phyloP scores from a whole-genome alignment of 2,329 filamentous ascomycete genomes.

The Colletotrichum liriopes region DNA sequence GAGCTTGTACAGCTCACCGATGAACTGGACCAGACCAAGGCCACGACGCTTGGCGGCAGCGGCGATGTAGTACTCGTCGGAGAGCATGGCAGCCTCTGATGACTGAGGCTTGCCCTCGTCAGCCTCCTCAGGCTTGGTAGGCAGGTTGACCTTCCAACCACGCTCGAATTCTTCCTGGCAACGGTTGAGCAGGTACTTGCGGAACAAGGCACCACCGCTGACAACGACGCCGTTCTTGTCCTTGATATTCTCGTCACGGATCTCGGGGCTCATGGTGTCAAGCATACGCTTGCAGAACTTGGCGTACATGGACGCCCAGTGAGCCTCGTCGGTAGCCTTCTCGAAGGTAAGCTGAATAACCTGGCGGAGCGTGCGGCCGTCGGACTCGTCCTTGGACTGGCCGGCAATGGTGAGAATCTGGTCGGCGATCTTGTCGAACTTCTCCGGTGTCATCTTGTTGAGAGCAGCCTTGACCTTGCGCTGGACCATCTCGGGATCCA shows the following conservation, averaged over 20 bases:
- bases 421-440: conserved; percentile 95
- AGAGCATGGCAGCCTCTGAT: conserved; percentile 85
- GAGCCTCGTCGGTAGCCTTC: conserved; percentile 97
- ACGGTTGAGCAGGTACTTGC: conserved; percentile 97
- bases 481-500: conserved; percentile 95
- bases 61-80: conserved; percentile 95
- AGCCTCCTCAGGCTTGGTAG: conserved; percentile 80
- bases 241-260: conserved; percentile 94
- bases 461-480: conserved; percentile 98
- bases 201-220: conserved; percentile 93
- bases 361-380: conserved; percentile 94
- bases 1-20: conserved; percentile 98
- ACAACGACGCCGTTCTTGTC: conserved; percentile 93
- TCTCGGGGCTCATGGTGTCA: conserved; percentile 93
- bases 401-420: conserved; percentile 93
- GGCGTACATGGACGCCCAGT: conserved; percentile 99
- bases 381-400: conserved; percentile 95
- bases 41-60: conserved; percentile 96
- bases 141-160: conserved; percentile 93
- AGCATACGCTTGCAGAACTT: conserved; percentile 99
- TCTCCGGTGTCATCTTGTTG: conserved; percentile 99
- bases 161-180: conserved; percentile 99
- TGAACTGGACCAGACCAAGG: conserved; percentile 98
- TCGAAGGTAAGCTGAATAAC: conserved; percentile 99
- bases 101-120: conserved; percentile 63